phyloP scores from a whole-genome alignment of 164 flowering plant genomes.

The Vitis riparia region DNA sequence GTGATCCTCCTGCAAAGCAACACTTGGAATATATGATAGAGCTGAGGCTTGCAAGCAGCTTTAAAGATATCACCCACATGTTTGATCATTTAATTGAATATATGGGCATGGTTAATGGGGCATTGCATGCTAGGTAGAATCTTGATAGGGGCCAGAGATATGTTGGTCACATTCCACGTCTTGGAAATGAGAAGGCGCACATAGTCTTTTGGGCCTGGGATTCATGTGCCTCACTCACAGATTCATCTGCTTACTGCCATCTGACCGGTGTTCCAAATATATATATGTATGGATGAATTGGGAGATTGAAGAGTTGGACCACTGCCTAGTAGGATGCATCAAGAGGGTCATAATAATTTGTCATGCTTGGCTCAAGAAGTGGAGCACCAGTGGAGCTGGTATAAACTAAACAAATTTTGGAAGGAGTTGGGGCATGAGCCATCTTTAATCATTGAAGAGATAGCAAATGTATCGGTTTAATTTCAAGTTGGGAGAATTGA shows the following conservation, averaged over 20 bases:
- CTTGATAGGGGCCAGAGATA: no score
- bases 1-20: slow-evolving; percentile 16
- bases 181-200: no score
- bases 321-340: not conserved
- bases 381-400: slow-evolving; percentile 7
- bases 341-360: slow-evolving; percentile 8
- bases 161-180: no score
- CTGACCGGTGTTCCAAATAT: slow-evolving; percentile 7
- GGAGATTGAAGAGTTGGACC: not conserved
- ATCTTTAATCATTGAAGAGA: no score
- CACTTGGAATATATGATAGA: not conserved
- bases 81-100: slow-evolving; percentile 1
- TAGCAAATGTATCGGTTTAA: no score
- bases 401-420: no score
- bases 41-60: not conserved
- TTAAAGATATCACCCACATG: slow-evolving; percentile 5
- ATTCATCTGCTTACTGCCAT: not conserved
- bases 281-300: no score
- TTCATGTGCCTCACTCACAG: no score
- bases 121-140: not conserved
- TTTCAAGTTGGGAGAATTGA: no score
- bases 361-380: slow-evolving; percentile 2
- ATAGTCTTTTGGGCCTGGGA: no score
- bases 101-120: not conserved
- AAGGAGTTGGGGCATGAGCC: no score